Percentiles rank a stretch among this genome's conserved stretches.
phyloP scores from a whole-genome alignment of 2,329 filamentous ascomycete species.

The Ophiostoma ips region DNA sequence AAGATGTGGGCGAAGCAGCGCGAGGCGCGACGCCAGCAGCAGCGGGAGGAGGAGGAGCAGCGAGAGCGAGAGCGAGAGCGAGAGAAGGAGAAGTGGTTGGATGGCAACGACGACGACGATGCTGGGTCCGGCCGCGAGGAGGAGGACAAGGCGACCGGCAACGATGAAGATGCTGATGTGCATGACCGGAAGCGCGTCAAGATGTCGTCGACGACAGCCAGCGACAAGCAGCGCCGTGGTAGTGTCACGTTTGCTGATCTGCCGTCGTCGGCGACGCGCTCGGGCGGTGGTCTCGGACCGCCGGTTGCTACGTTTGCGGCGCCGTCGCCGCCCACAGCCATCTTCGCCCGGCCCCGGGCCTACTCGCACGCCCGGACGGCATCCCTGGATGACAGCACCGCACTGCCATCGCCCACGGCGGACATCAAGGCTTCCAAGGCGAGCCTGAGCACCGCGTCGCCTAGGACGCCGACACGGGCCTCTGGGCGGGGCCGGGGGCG shows the following conservation, averaged over 20 bases:
- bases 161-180: background rate
- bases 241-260: background rate
- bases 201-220: background rate
- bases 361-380: background rate
- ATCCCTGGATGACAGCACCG: background rate
- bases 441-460: background rate
- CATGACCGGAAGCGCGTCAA: background rate
- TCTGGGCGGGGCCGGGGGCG: background rate
- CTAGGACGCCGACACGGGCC: constrained; percentile 6
- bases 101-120: background rate
- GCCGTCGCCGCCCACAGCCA: background rate
- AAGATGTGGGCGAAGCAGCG: background rate
- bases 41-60: constrained; percentile 23
- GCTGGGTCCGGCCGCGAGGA: background rate
- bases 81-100: no score
- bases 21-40: background rate
- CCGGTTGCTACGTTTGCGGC: background rate
- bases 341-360: background rate
- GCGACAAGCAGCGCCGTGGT: background rate
- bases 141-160: background rate
- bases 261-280: background rate
- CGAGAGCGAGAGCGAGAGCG: constrained; percentile 18
- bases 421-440: background rate
- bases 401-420: background rate
- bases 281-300: background rate